Conservation (phyloP, 495 filamentous ascomycete species). For the Penicillium waksmanii region DNA sequence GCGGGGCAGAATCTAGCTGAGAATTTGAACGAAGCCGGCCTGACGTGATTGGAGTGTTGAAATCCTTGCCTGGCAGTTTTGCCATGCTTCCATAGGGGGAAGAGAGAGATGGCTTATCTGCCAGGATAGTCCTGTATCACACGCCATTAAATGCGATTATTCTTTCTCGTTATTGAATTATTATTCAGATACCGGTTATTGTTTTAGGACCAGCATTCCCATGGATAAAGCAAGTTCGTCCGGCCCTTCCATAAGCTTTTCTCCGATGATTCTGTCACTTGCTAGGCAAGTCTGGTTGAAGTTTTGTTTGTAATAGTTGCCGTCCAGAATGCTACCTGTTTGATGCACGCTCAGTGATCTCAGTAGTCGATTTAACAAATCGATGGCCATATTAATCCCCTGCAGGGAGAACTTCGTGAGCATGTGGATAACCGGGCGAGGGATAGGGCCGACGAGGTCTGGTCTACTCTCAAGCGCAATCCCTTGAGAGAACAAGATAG, state of each 20-base stretch:
- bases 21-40: conserved; percentile 11
- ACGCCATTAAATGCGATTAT: too few species aligned
- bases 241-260: conserved; percentile 12
- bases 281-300: neutral
- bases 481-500: neutral
- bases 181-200: neutral
- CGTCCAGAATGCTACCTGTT: neutral
- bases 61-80: neutral
- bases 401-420: conserved; percentile 18
- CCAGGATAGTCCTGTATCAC: too few species aligned
- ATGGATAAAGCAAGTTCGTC: conserved; percentile 26
- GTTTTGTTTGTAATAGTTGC: neutral
- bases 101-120: too few species aligned
- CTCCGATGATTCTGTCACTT: conserved; percentile 9
- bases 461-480: conserved; percentile 9
- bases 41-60: neutral
- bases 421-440: conserved; percentile 10
- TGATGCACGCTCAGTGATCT: neutral
- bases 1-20: neutral
- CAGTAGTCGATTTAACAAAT: neutral
- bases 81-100: too few species aligned
- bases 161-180: neutral
- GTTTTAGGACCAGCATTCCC: conserved; percentile 20
- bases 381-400: neutral
- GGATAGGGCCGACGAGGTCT: conserved; percentile 15